Conservation (phyloP, 371 early-diverging fungal species). For the Nosema muscidifuracis region DNA sequence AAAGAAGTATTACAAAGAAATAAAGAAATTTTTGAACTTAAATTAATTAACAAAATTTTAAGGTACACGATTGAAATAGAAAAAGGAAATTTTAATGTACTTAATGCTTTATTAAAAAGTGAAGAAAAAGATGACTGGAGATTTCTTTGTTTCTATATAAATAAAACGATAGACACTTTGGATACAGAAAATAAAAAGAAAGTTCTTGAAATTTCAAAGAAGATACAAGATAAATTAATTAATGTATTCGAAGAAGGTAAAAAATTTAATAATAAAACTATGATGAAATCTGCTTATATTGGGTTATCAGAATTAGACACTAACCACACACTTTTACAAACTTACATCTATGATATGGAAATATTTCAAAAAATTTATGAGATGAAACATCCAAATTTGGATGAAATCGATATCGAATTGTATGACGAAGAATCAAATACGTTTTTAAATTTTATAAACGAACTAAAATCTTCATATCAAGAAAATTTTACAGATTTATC, state of each 20-base stretch:
- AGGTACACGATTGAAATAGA: constrained; percentile 45
- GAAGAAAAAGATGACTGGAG: constrained; percentile 45
- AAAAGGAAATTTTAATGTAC: constrained; percentile 25
- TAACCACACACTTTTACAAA: constrained; percentile 21
- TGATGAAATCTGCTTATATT: constrained; percentile 17
- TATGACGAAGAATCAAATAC: constrained; percentile 24
- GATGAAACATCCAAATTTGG: constrained; percentile 1
- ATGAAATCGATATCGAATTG: constrained; percentile 31
- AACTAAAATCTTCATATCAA: constrained; percentile 22
- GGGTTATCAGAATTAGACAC: constrained; percentile 31
- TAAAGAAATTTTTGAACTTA: constrained; percentile 44
- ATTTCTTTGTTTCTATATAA: constrained; percentile 36
- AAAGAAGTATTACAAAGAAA: constrained; percentile 41
- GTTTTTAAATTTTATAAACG: constrained; percentile 34
- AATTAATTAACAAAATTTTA: constrained; percentile 34
- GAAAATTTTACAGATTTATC: constrained; percentile 11
- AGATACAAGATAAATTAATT: constrained; percentile 46
- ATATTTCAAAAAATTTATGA: constrained; percentile 25
- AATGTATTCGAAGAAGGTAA: constrained; percentile 25
- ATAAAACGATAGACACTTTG: background rate
- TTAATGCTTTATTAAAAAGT: constrained; percentile 28
- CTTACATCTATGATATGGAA: constrained; percentile 22
- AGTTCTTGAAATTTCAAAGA: constrained; percentile 31
- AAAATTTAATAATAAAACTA: constrained; percentile 24
- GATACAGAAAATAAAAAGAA: constrained; percentile 1